Conservation (phyloP, 345 rosid genomes). For the Hibiscus mutabilis region DNA sequence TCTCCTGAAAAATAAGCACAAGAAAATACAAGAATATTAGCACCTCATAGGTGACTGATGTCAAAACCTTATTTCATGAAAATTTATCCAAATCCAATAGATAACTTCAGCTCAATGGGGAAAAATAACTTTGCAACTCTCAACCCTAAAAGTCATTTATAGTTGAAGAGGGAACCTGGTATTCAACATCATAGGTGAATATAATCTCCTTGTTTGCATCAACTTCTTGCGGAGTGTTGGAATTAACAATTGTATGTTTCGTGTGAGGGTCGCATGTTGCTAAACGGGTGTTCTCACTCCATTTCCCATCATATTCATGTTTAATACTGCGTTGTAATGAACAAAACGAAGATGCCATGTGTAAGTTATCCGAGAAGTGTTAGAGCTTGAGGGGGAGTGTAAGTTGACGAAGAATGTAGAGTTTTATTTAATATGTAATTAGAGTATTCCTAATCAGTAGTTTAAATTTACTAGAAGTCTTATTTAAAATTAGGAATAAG, state of each 20-base stretch:
- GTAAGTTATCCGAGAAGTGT: too few species aligned
- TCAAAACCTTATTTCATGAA: background rate
- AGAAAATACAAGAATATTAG: slow-evolving; percentile 10
- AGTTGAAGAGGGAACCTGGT: slow-evolving; percentile 46
- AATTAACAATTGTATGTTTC: slow-evolving; percentile 63
- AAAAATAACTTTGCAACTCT: background rate
- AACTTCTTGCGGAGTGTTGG: slow-evolving; percentile 88
- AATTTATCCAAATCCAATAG: background rate
- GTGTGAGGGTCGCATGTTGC: slow-evolving; percentile 87
- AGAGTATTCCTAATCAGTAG: too few species aligned
- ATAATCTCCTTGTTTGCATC: slow-evolving; percentile 67
- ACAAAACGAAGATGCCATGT: background rate
- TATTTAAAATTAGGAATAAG: too few species aligned
- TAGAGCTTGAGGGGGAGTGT: too few species aligned
- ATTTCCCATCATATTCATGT: slow-evolving; percentile 77
- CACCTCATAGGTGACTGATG: background rate
- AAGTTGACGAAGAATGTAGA: too few species aligned
- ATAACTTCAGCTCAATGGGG: background rate
- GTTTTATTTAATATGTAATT: too few species aligned
- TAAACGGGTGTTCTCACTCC: slow-evolving; percentile 69
- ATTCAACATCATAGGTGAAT: slow-evolving; percentile 87
- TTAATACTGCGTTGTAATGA: slow-evolving; percentile 43
- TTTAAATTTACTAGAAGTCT: too few species aligned
- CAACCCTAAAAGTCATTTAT: background rate
- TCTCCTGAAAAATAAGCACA: slow-evolving; percentile 39